Percentiles rank a stretch among this genome's conserved stretches.
These are phyloP conservation scores for Hippophae tibetana DNA, from an alignment of 306 rosid species.

Conservation along the genomic window DNA sequence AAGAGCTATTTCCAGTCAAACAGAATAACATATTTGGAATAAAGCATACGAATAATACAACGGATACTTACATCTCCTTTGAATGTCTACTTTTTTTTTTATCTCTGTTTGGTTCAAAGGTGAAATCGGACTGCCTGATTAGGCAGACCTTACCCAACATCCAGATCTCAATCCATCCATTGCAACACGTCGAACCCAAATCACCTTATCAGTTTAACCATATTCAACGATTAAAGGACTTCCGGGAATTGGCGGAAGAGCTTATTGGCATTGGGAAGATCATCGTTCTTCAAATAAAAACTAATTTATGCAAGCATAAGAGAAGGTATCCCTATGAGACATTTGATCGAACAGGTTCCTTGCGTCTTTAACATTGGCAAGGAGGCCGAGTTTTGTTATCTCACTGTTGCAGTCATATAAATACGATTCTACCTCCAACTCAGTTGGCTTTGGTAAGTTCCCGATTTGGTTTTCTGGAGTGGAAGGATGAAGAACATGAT, in stretches of 20 bases:
- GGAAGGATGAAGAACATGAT: too few relatives aligned
- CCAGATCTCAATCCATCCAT: too few relatives aligned
- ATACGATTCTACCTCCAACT: neutral
- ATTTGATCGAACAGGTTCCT: constrained; percentile 16
- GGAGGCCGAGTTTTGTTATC: constrained; percentile 1
- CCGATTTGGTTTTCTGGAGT: neutral
- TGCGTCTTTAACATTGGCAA: constrained; percentile 12
- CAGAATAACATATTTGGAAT: too few relatives aligned
- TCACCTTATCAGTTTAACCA: too few relatives aligned
- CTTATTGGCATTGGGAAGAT: constrained; percentile 12
- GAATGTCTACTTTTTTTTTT: too few relatives aligned
- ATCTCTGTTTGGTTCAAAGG: too few relatives aligned
- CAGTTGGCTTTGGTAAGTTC: neutral
- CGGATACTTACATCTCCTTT: too few relatives aligned
- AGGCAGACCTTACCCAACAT: too few relatives aligned
- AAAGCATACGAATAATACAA: too few relatives aligned
- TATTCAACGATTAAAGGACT: neutral
- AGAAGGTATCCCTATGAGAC: constrained; percentile 12
- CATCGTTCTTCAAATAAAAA: constrained; percentile 12
- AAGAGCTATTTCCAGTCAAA: constrained; percentile 2
- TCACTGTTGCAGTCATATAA: constrained; percentile 4
- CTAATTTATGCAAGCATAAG: constrained; percentile 15
- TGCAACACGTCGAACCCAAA: too few relatives aligned
- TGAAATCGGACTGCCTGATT: too few relatives aligned
- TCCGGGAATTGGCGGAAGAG: constrained; percentile 11